Percentiles rank a stretch among this genome's conserved stretches.
phyloP scores from a whole-genome alignment of 495 filamentous ascomycete species.

The Xylaria acuta region DNA sequence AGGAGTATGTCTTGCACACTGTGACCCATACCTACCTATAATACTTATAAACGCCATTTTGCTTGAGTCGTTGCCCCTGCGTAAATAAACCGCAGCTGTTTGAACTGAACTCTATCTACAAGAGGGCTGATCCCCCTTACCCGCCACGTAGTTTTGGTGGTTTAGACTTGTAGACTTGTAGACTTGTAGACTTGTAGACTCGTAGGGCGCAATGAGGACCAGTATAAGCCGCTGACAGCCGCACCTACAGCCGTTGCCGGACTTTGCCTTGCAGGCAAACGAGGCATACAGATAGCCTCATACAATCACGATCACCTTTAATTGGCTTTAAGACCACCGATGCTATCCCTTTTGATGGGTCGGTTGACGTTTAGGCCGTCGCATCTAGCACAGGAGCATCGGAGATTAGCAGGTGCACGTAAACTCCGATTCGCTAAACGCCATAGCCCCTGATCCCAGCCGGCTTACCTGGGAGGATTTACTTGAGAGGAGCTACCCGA shows the following conservation, averaged over 20 bases:
- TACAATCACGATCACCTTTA: not conserved
- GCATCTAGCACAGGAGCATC: not conserved
- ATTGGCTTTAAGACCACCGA: not conserved
- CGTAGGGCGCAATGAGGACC: not conserved
- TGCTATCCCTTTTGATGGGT: not conserved
- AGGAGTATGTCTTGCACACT: not conserved
- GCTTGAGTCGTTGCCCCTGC: not conserved
- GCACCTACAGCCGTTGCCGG: slow-evolving; percentile 8
- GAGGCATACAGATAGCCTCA: not conserved
- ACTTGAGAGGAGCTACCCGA: not conserved
- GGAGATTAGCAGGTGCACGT: not conserved
- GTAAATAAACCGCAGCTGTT: not conserved
- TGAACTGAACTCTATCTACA: not conserved
- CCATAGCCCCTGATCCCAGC: not conserved
- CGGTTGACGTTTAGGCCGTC: not conserved
- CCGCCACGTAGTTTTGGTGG: not conserved
- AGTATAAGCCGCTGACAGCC: slow-evolving; percentile 12
- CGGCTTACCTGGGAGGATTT: not conserved
- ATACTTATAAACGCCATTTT: not conserved
- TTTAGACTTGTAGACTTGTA: not conserved
- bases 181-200: not conserved
- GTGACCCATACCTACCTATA: not conserved
- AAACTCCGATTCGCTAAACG: not conserved
- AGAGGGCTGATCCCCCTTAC: not conserved
- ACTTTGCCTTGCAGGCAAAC: not conserved